Evolutionary conservation across 2,329 filamentous ascomycete species (phyloP), one percentile per base, ranked within the genome.

Genomic region (Trichoderma harzianum): DNA sequence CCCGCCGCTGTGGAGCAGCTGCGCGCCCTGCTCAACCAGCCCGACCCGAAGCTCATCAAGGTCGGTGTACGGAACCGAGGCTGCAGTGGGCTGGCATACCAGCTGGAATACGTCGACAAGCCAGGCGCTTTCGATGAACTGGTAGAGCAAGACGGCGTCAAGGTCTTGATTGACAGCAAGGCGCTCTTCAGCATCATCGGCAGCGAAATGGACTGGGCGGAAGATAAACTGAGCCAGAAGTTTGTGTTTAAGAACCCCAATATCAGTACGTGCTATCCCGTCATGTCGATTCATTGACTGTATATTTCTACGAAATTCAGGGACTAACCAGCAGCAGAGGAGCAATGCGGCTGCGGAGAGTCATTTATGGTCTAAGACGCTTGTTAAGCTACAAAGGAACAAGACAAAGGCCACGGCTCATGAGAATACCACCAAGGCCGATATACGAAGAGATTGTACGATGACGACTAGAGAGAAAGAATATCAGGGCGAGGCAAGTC

Each of bases 161-260:
- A 93, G 83, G 95, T 99, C 39, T 82, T 98, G 80, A 96, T 99
- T 71, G 96, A 99, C 82, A 97, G 93, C 86, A 98, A 98, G 85
- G 96, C 96, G 55, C 84, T 99, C 64, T 95, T 99, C 80, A 98
- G 95, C 82, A 98, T 99, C 69, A 98, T 99, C 77, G 96, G 96
- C 6, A 97, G 93, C 79, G 95, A 98, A 84, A 99, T 99, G 96
- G 96, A 99, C 79, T 99, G 95, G 95, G 87, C 95, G 12, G 95
- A 98, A 83, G 96, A 98, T 78, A 97, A 97, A 84, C 84, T 99
- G 75, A 97, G 92, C 80, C 89, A 95, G 82, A 88, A 93, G 75
- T 99, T 99, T 82, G 91, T 97, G 65, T 99, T 99, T 84, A 91
- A 90, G 80, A 99, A 99, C 81, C 96, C 96, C 2, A 99, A 99